phyloP scores from a whole-genome alignment of 768 basidiomycete species.

The Russula olivacea region DNA sequence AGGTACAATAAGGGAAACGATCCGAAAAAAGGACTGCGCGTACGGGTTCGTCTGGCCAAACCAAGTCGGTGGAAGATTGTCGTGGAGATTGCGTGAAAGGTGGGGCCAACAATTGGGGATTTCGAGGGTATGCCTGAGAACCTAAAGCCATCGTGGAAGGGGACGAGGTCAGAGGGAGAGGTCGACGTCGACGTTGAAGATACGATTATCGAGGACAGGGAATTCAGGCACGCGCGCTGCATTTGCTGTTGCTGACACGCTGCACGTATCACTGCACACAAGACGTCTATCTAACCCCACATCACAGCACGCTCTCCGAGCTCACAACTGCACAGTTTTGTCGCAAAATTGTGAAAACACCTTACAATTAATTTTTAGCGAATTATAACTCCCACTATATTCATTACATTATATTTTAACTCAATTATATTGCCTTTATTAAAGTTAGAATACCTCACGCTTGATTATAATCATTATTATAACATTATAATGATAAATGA shows the following conservation, averaged over 20 bases:
- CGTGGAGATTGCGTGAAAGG: conserved; percentile 16
- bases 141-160: conserved; percentile 13
- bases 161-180: background rate
- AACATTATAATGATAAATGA: too few relatives aligned
- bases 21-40: conserved; percentile 1
- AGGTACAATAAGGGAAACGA: background rate
- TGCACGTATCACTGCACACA: background rate
- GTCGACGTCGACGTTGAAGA: conserved; percentile 2
- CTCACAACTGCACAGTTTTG: background rate
- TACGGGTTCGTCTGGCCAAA: conserved; percentile 25
- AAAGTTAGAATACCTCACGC: too few relatives aligned
- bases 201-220: conserved; percentile 7
- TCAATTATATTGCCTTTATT: too few relatives aligned
- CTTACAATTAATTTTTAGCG: too few relatives aligned
- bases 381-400: too few relatives aligned
- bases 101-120: background rate
- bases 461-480: too few relatives aligned
- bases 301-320: background rate
- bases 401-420: too few relatives aligned
- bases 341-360: too few relatives aligned
- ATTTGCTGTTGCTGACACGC: background rate
- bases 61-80: conserved; percentile 3
- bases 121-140: conserved; percentile 17
- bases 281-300: background rate
- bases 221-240: conserved; percentile 4